These are phyloP conservation scores for Kickxella alabastrina DNA, from an alignment of 192 early-diverging fungal species.

Conservation along the genomic window DNA sequence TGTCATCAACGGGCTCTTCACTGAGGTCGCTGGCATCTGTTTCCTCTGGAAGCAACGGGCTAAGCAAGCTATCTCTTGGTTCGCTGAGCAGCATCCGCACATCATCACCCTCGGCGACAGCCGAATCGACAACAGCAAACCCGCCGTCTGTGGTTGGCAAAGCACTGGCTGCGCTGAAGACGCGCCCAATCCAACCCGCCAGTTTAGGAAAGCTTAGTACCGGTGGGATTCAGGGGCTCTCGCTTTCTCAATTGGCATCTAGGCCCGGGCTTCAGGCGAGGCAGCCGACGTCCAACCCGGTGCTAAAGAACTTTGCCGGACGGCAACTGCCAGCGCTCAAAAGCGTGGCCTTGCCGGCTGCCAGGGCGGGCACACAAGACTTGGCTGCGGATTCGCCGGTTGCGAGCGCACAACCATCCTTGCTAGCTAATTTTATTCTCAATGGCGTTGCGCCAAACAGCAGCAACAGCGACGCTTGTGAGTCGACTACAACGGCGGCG, in stretches of 20 bases:
- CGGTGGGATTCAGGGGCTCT: no score
- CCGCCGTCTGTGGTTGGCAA: slow-evolving; percentile 23
- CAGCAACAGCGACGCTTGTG: no score
- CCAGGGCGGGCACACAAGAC: no score
- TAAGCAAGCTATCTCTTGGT: slow-evolving; percentile 6
- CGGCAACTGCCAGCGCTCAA: slow-evolving; percentile 24
- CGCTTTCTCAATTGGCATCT: no score
- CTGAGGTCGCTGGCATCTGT: slow-evolving; percentile 14
- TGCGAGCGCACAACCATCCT: slow-evolving; percentile 19
- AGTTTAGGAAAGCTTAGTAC: not conserved
- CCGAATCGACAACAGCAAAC: not conserved
- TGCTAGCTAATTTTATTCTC: slow-evolving; percentile 43
- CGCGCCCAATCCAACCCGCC: not conserved
- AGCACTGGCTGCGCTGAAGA: slow-evolving; percentile 37
- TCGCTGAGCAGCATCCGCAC: slow-evolving; percentile 1
- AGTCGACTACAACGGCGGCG: slow-evolving; percentile 6
- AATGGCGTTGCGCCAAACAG: not conserved
- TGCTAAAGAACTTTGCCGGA: slow-evolving; percentile 30
- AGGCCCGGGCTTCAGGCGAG: slow-evolving; percentile 1
- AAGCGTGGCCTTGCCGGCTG: no score
- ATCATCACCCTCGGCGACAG: not conserved
- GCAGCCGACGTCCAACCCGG: not conserved
- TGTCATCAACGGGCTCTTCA: not conserved
- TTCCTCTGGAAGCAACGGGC: not conserved
- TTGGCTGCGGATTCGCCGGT: no score